Base-by-base conservation (phyloP, 169 alveolate genomes). In the Toxoplasma gondii region DNA sequence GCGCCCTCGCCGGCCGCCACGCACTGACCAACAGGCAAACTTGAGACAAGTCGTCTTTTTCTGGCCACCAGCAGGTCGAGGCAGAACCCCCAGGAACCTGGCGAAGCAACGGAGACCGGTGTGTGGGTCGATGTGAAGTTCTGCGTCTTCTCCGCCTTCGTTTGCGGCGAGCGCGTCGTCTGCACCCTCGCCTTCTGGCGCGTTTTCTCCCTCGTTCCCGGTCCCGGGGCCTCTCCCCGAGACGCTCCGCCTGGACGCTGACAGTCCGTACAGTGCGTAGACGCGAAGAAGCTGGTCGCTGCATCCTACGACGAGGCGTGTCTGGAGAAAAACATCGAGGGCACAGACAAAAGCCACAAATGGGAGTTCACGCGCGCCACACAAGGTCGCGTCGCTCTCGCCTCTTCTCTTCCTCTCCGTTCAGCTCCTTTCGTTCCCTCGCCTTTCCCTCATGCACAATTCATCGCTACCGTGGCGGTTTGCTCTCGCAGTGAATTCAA, bases 271-370 rank as follows among this genome's bases (percentile, higher is more conserved):
- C 88, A 93, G 88, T 29, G 81, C 83, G 36, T 49, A 93, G 27
- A 93, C 93, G 67, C 95, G 95, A n/a, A 93, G 58, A 43, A 67
- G 27, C 43, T 45, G 91, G 74, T 93, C 95, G 38, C 74, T 83
- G n/a, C 93, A 80, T 2, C 95, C 95, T 1, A 84, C 95, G 34
- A 93, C 69, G 39, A 93, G 74, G 44, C 95, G 95, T 12, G 92
- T 82, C 95, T 93, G 92, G 45, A 29, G 54, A 53, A 38, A 41
- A 43, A 19, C 31, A 44, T 16, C 86, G n/a, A 31, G 38, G 7
- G 34, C 90, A 34, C 43, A 91, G 29, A 91, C 80, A 67, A 53
- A 38, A 24, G 7, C 70, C 19, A 16, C 44, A 7, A 24, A 7
- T 49, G n/a, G n/a, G n/a, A n/a, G n/a, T n/a, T n/a, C n/a, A n/a